Base-by-base conservation (phyloP, 208 protist genomes). In the Trypanosomatidae sp. region DNA sequence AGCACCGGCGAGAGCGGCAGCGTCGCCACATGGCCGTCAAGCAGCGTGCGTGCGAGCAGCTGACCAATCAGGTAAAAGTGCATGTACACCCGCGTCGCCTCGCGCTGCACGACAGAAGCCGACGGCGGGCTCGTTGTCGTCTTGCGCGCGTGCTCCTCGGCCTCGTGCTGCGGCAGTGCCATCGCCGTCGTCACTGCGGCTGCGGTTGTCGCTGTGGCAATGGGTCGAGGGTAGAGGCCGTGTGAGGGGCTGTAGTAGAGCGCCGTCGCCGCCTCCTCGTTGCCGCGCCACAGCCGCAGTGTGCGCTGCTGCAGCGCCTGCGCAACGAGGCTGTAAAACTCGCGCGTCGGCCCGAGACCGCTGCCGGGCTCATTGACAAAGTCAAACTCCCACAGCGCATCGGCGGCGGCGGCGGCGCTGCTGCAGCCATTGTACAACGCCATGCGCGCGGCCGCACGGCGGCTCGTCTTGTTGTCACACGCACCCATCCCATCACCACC, bases 311-410 rank as follows among this genome's bases (percentile, higher is more conserved):
- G 73, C 44, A 94, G 57, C 13, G 55, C 53, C 39, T 75, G 46
- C 6, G 76, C 73, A 0, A 94, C 74, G 22, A 93, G 70, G 13
- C 75, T 73, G 69, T 88, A 96, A 50, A 94, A 94, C 64, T 96
- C 81, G 10, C 68, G 70, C 23, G 89, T 94, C 11, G 89, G 89
- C 5, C 89, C 89, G 18, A 72, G 53, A 18, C 89, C 89, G 49
- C 74, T 92, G 27, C 89, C 89, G 19, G 69, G 70, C 50, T 96
- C 89, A 43, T 74, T 63, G 55, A 83, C 89, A 54, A 89, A 96
- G 61, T 93, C 71, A 54, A 92, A 94, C 43, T 92, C 84, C 46
- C 89, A 65, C 15, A 77, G 42, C 16, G 15, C 43, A 22, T 22
- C 8, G 22, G 18, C 48, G 48, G 37, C 46, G 45, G 41, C 49